Evolutionary conservation across 2,329 filamentous ascomycete species (phyloP), one percentile per base, ranked within the genome.

Genomic region (Cadophora sp.): DNA sequence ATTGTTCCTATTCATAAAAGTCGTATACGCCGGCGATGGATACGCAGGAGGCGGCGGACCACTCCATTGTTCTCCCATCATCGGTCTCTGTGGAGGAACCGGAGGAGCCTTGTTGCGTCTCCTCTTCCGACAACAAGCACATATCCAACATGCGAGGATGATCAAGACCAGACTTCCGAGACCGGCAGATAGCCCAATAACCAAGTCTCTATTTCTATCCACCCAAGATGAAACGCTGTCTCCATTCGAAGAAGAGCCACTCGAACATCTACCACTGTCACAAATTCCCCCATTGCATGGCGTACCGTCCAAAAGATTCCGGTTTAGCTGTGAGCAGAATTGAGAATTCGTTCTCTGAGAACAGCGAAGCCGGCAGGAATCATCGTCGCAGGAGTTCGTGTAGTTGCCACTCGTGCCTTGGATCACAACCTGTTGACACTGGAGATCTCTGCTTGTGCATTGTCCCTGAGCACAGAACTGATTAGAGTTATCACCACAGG

Each of bases 401-500:
- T 68, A 68, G 31, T 68, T 68, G 26, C 61, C 46, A 31, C n/a
- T 60, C 6, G 66, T 58, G 16, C 34, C 29, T 9, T 55, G 53
- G 34, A 63, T 48, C 2, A 53, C 26, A 1, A 68, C 50, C 16
- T 46, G 24, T 22, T 60, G 61, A 37, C 66, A 68, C 27, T 68
- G 66, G 9, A 68, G 48, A 46, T 68, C 61, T 40, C 66, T 27
- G 64, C 66, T 68, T 19, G 66, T 68, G 31, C 66, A 68, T 34
- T 61, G 61, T 12, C 66, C 66, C 7, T 53, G 37, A 7, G 66
- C 66, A 34, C 66, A 68, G 26, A 51, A 48, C 11, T 64, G 56
- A 11, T 27, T 31, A 12, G 24, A 22, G 14, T 12, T 43, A 27
- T 61, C 48, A 12, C 66, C 66, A 56, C 66, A 68, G 4, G 26